These are phyloP conservation scores for Tetrastigma voinierianum DNA, from an alignment of 164 flowering plant genomes.

Conservation along the genomic window DNA sequence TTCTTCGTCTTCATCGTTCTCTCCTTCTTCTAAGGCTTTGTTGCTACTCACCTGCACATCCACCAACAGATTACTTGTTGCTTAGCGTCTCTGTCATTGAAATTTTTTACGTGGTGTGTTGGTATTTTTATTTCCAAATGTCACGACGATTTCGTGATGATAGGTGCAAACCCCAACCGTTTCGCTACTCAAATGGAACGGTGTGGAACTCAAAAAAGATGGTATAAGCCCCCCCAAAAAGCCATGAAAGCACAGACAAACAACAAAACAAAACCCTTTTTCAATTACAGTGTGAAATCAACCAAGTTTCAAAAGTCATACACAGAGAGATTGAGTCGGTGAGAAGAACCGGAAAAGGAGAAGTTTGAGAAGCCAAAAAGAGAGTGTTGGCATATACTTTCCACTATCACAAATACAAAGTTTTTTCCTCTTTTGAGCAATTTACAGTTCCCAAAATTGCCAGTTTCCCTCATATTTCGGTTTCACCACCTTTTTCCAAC, in stretches of 20 bases:
- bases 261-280: background rate
- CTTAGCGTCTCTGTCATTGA: conserved; percentile 1
- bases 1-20: conserved; percentile 3
- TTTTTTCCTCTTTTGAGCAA: no score
- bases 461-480: no score
- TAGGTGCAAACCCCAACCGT: conserved; percentile 2
- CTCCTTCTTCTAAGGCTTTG: conserved; percentile 19
- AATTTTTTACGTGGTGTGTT: conserved; percentile 1
- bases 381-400: no score
- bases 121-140: background rate
- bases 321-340: background rate
- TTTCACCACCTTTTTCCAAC: background rate
- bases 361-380: no score
- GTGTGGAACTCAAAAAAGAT: background rate
- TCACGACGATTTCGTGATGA: conserved; percentile 53
- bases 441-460: no score
- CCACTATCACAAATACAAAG: no score
- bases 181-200: conserved; percentile 18
- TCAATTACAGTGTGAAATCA: no score
- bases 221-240: background rate
- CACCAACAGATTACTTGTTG: background rate
- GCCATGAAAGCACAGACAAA: background rate
- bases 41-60: conserved; percentile 43
- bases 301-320: no score
- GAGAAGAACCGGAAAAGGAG: no score